Conservation (phyloP, 2,329 filamentous ascomycete species). For the Sphaerulina vaccinii region DNA sequence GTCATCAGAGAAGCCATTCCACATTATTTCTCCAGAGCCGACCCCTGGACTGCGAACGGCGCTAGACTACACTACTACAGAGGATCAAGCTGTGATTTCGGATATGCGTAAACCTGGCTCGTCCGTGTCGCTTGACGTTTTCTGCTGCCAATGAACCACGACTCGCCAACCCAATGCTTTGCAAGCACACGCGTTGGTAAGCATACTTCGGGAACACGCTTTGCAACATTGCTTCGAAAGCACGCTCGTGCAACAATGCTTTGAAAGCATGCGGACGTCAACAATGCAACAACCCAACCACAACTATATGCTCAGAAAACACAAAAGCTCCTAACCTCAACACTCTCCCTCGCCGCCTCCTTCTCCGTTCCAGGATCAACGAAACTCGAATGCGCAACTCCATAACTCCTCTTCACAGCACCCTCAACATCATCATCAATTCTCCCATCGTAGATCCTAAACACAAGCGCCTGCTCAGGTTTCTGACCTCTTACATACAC, state of each 20-base stretch:
- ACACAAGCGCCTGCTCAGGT: conserved; percentile 20
- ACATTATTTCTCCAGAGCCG: not conserved
- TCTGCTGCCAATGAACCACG: not conserved
- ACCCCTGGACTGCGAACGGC: not conserved
- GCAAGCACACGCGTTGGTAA: not conserved
- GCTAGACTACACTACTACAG: not conserved
- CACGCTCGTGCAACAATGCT: not conserved
- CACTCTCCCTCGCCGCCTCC: conserved; percentile 17
- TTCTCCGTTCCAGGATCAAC: conserved; percentile 22
- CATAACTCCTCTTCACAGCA: conserved; percentile 12
- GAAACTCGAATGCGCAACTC: conserved; percentile 23
- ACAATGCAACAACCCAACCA: no score
- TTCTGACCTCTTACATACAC: conserved; percentile 22
- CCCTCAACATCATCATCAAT: conserved; percentile 12
- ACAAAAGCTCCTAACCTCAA: conserved; percentile 24
- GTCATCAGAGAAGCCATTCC: not conserved
- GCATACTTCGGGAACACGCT: not conserved
- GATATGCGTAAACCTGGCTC: not conserved
- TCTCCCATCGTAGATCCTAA: conserved; percentile 21
- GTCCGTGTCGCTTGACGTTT: not conserved
- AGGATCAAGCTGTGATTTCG: not conserved
- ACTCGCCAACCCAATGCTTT: not conserved
- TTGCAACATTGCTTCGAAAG: not conserved
- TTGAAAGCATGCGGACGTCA: no score
- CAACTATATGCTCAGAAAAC: conserved; percentile 13